phyloP scores from a whole-genome alignment of 2,329 filamentous ascomycete species.

The Aspergillus fischeri region DNA sequence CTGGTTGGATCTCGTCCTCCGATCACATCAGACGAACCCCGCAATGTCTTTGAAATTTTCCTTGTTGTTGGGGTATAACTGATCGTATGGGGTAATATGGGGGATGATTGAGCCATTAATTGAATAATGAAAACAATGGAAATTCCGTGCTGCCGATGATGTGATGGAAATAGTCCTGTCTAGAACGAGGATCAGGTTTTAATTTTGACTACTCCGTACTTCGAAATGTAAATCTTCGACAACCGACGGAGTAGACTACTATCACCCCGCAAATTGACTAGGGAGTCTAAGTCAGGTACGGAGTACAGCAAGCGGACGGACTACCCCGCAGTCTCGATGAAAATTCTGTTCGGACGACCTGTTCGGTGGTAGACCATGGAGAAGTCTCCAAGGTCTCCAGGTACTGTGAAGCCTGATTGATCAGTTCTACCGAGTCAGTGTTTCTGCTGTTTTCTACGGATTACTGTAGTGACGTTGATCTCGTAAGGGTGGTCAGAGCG shows the following conservation, averaged over 20 bases:
- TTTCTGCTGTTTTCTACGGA: not conserved
- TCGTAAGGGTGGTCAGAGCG: not conserved
- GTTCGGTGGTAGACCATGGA: slow-evolving; percentile 10
- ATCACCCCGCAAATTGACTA: slow-evolving; percentile 17
- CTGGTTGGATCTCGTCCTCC: not conserved
- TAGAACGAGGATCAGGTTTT: not conserved
- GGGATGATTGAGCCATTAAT: not conserved
- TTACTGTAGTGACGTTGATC: not conserved
- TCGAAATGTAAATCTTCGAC: slow-evolving; percentile 41
- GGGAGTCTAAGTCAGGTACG: slow-evolving; percentile 13
- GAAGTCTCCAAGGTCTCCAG: not conserved
- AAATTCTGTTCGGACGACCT: slow-evolving; percentile 7
- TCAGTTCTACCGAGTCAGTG: not conserved
- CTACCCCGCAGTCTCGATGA: slow-evolving; percentile 15
- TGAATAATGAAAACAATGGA: slow-evolving; percentile 24
- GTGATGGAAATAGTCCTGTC: slow-evolving; percentile 12
- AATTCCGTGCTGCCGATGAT: slow-evolving; percentile 25
- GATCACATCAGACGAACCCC: not conserved
- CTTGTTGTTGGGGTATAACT: not conserved
- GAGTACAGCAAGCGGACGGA: slow-evolving; percentile 20
- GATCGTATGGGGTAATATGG: not conserved
- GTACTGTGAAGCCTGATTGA: not conserved
- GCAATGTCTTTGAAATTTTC: not conserved
- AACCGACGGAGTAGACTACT: not conserved
- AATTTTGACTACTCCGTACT: not conserved